Base-by-base conservation (phyloP, 1,284 basidiomycete species). In the Ganoderma meredithae region DNA sequence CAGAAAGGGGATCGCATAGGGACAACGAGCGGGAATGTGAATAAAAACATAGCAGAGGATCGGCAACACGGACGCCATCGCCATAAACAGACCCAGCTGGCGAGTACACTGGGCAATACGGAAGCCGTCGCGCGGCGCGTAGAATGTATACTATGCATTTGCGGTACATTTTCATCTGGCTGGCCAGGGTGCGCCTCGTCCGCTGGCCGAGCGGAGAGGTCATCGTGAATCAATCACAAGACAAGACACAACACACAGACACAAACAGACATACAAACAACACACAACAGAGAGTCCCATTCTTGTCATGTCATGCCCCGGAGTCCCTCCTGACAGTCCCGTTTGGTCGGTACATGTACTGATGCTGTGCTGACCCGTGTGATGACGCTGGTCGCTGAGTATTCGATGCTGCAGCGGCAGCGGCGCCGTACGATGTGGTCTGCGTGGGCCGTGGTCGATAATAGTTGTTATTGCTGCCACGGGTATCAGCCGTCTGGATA, bases 311-410 rank as follows among this genome's bases (percentile, higher is more conserved):
- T 49, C 65, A 71, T 60, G 67, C 62, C 58, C 67, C 66, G 31
- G 72, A 73, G 49, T 73, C 73, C 64, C 68, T 59, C 59, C 71
- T 44, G 25, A 36, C 49, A 12, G 69, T 53, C 6, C 82, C 84
- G 69, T 82, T 84, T 52, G 84, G 78, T 53, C 82, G 80, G 67
- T 82, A 85, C 78, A 85, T 82, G 73, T 81, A 85, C 64, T 81
- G 84, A 71, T 84, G 83, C 40, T 76, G 74, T 22, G 81, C 69
- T 33, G 75, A 74, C 6, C 75, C 73, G 52, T 79, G 76, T 15
- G 80, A 77, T 19, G 82, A 77, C 3, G 79, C 60, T 19, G 79
- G 76, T 36, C 82, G 77, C 25, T 79, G 75, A 22, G 76, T 74
- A 3, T 64, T 66, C 6, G 65, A 60, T 9, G 71, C 67, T 0